Conservation (phyloP, 1,284 basidiomycete species). For the Sanghuangporus sanghuang region DNA sequence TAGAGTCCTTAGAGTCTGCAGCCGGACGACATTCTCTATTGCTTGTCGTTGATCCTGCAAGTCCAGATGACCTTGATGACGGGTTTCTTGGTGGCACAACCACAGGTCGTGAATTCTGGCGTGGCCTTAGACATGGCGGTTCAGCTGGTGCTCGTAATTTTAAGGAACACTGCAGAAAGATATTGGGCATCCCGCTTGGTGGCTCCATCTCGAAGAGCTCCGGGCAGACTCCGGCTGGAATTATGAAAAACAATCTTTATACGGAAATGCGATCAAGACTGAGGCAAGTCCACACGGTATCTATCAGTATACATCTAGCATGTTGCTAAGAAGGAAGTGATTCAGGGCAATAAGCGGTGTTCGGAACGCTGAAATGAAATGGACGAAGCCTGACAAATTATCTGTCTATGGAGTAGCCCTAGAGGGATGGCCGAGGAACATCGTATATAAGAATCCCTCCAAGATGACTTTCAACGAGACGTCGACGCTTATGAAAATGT, state of each 20-base stretch:
- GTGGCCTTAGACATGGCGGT: conserved; percentile 52
- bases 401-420: conserved; percentile 49
- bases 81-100: conserved; percentile 60
- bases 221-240: conserved; percentile 32
- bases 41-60: conserved; percentile 48
- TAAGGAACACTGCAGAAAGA: conserved; percentile 36
- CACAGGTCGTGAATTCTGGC: conserved; percentile 59
- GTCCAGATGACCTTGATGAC: conserved; percentile 33
- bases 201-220: conserved; percentile 8
- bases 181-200: background rate
- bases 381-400: conserved; percentile 57
- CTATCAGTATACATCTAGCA: background rate
- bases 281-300: conserved; percentile 33
- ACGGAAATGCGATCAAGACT: conserved; percentile 45
- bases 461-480: conserved; percentile 32
- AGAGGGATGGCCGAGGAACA: conserved; percentile 53
- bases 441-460: conserved; percentile 58
- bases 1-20: conserved; percentile 45
- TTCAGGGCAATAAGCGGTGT: conserved; percentile 47
- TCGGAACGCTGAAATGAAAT: conserved; percentile 67
- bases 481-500: conserved; percentile 10
- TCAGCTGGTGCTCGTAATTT: conserved; percentile 50
- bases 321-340: background rate
- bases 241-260: conserved; percentile 48
- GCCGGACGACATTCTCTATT: conserved; percentile 55